phyloP scores from a whole-genome alignment of 371 early-diverging fungal genomes.

The Synchytrium microbalum region DNA sequence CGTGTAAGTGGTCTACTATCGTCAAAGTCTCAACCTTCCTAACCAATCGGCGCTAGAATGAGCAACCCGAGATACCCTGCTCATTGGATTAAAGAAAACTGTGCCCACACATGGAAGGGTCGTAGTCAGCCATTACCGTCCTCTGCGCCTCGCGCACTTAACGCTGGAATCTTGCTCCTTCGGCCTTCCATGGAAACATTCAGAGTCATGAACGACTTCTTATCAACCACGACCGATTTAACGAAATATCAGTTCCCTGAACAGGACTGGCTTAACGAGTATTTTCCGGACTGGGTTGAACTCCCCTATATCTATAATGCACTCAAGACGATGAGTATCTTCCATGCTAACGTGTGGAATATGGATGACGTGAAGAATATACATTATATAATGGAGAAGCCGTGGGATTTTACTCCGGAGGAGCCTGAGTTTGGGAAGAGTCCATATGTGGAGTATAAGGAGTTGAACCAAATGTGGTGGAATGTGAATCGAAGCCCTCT shows the following conservation, averaged over 20 bases:
- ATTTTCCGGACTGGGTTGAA: conserved; percentile 32
- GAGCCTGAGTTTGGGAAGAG: too few relatives aligned
- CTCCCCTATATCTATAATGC: conserved; percentile 47
- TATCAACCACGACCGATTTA: conserved; percentile 22
- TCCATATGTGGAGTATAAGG: background rate
- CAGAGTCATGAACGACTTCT: conserved; percentile 17
- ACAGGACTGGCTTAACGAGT: conserved; percentile 48
- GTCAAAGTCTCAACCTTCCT: too few relatives aligned
- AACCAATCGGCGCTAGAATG: too few relatives aligned
- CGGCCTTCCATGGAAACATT: conserved; percentile 28
- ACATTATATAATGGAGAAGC: background rate
- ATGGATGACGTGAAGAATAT: background rate
- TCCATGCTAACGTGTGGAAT: conserved; percentile 42
- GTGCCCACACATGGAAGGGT: conserved; percentile 29
- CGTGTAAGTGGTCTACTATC: too few relatives aligned
- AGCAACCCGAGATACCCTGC: background rate
- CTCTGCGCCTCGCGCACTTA: conserved; percentile 36
- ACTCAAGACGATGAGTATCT: conserved; percentile 38
- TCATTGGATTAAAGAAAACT: conserved; percentile 39
- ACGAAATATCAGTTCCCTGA: conserved; percentile 40
- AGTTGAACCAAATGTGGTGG: conserved; percentile 1
- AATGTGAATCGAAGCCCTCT: too few relatives aligned
- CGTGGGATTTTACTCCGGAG: background rate
- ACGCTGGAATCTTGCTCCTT: conserved; percentile 46
- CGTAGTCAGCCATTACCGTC: conserved; percentile 4